Evolutionary conservation across 2,329 filamentous ascomycete genomes (phyloP).

Genomic region (Phialophora chinensis): DNA sequence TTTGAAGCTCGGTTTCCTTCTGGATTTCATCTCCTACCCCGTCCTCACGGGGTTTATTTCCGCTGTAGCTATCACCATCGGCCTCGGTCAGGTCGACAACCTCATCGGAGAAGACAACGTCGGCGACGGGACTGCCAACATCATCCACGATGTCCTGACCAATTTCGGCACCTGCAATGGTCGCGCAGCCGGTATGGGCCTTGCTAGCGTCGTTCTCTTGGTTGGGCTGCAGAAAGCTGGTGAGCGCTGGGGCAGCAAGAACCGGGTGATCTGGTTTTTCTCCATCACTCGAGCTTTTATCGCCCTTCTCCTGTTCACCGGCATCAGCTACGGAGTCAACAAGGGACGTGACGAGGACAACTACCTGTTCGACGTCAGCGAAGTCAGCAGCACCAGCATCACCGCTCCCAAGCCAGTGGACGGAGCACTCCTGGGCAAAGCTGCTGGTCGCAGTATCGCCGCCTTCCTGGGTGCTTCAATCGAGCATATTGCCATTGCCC

Average conservation of each 20-base stretch:
- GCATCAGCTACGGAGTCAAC: slow-evolving; percentile 69
- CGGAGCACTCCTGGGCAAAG: slow-evolving; percentile 57
- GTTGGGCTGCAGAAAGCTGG: slow-evolving; percentile 64
- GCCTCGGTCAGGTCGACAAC: slow-evolving; percentile 67
- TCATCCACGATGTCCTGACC: slow-evolving; percentile 65
- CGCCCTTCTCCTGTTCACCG: slow-evolving; percentile 66
- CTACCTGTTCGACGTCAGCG: slow-evolving; percentile 63
- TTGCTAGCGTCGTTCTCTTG: slow-evolving; percentile 63
- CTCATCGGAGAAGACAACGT: slow-evolving; percentile 63
- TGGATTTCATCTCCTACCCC: slow-evolving; percentile 70
- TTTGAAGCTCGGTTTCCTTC: slow-evolving; percentile 67
- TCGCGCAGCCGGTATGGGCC: slow-evolving; percentile 64
- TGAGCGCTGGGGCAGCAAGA: slow-evolving; percentile 64
- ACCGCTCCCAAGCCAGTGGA: slow-evolving; percentile 57
- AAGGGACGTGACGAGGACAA: slow-evolving; percentile 50
- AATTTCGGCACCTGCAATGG: slow-evolving; percentile 64
- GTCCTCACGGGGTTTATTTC: slow-evolving; percentile 71
- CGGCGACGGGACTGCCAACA: slow-evolving; percentile 59
- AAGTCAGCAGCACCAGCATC: slow-evolving; percentile 64
- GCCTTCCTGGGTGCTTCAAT: slow-evolving; percentile 67
- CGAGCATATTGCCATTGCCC: slow-evolving; percentile 69
- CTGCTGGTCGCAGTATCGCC: slow-evolving; percentile 62
- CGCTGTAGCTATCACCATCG: slow-evolving; percentile 69
- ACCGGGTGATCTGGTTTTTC: slow-evolving; percentile 63
- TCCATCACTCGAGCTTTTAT: slow-evolving; percentile 67